Conservation (phyloP, 768 basidiomycete genomes). For the Tubosaeta sp. region DNA sequence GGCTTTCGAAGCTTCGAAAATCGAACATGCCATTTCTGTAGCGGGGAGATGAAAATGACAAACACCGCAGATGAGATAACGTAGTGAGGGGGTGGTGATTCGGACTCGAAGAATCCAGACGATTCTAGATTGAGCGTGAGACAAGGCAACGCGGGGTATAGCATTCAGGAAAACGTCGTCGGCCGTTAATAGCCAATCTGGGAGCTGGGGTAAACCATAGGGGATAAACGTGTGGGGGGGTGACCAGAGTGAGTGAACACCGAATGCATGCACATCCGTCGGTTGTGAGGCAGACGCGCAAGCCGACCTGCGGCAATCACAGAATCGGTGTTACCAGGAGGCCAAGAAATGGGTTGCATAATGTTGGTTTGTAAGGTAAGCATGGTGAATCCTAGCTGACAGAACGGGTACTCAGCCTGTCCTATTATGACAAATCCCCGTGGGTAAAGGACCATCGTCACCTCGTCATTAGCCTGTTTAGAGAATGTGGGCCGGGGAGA, state of each 20-base stretch:
- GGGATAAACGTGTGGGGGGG: background rate
- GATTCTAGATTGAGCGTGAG: background rate
- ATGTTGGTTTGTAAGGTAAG: conserved; percentile 4
- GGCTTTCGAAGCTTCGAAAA: conserved; percentile 1
- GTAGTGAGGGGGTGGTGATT: background rate
- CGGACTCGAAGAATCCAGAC: background rate
- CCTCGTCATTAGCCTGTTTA: conserved; percentile 14
- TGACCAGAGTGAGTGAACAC: background rate
- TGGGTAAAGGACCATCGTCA: conserved; percentile 23
- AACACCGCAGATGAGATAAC: background rate
- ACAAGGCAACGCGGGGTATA: background rate
- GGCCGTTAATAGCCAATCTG: background rate
- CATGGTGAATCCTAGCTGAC: conserved; percentile 2
- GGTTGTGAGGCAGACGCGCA: background rate
- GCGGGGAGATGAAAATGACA: background rate
- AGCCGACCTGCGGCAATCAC: background rate
- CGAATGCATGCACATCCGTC: background rate
- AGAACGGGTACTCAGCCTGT: background rate
- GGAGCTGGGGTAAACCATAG: conserved; percentile 1
- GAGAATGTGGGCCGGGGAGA: background rate
- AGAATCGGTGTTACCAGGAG: background rate
- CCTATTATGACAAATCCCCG: background rate
- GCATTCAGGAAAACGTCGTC: background rate
- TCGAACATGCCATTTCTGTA: conserved; percentile 3
- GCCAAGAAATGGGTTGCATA: conserved; percentile 13